Evolutionary conservation across 805 yeast species (phyloP).

Genomic region (Metschnikowia orientalis): DNA sequence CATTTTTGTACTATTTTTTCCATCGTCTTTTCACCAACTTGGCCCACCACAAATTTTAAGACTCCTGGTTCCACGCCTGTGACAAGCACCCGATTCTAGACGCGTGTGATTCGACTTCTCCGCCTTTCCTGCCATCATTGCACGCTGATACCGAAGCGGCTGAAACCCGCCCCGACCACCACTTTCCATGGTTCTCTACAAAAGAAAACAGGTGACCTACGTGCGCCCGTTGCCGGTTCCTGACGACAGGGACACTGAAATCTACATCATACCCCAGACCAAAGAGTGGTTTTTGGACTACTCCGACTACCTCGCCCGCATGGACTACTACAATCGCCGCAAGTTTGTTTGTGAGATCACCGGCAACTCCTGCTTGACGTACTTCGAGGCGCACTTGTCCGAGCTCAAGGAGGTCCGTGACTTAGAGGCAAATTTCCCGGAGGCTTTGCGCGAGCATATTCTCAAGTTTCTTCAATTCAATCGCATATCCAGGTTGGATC

Average conservation of each 20-base stretch:
- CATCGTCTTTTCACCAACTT: background rate
- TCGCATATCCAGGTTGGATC: constrained; percentile 75
- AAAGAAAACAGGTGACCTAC: constrained; percentile 63
- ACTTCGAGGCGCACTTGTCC: constrained; percentile 78
- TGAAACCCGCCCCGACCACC: too few relatives aligned
- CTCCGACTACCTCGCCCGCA: constrained; percentile 65
- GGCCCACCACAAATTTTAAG: too few relatives aligned
- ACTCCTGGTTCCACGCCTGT: too few relatives aligned
- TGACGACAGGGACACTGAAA: constrained; percentile 51
- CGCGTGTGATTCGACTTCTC: too few relatives aligned
- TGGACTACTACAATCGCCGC: constrained; percentile 68
- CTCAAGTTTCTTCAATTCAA: constrained; percentile 79
- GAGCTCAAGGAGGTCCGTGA: constrained; percentile 55
- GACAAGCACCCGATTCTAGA: too few relatives aligned
- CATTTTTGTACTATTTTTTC: constrained; percentile 3
- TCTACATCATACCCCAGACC: constrained; percentile 80
- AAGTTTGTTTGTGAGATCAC: constrained; percentile 95
- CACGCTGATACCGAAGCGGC: too few relatives aligned
- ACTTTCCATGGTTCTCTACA: constrained; percentile 66
- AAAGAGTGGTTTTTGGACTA: constrained; percentile 83
- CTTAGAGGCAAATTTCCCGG: constrained; percentile 83
- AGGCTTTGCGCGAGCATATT: constrained; percentile 88
- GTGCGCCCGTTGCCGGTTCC: constrained; percentile 58
- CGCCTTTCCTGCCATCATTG: too few relatives aligned
- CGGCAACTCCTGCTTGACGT: constrained; percentile 87